These are phyloP conservation scores for Citrullus amarus DNA, from an alignment of 306 rosid genomes.

Conservation along the genomic window DNA sequence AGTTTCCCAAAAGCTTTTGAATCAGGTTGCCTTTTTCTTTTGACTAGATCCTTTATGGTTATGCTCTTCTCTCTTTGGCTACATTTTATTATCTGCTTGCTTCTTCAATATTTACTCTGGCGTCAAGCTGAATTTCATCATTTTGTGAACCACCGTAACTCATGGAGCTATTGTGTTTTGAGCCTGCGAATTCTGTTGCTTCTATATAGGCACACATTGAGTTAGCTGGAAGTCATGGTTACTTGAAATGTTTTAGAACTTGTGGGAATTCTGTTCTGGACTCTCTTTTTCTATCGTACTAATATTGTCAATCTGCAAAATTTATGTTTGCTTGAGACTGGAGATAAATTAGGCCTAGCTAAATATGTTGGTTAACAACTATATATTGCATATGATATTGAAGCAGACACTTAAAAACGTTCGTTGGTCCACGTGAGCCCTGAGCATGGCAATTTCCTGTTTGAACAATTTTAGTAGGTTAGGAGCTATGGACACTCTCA, in stretches of 20 bases:
- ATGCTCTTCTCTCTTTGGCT: not conserved
- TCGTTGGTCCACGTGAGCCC: not conserved
- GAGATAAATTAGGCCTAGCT: not conserved
- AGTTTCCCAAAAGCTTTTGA: slow-evolving; percentile 53
- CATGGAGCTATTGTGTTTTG: not conserved
- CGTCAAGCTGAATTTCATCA: not conserved
- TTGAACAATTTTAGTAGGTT: not conserved
- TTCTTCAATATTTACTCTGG: not conserved
- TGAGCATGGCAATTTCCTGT: not conserved
- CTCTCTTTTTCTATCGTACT: not conserved
- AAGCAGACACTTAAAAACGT: not conserved
- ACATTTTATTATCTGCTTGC: not conserved
- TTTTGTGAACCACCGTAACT: not conserved
- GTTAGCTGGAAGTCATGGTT: not conserved
- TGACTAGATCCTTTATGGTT: not conserved
- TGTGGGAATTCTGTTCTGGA: not conserved
- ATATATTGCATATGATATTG: not conserved
- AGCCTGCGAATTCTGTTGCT: not conserved
- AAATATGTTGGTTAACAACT: not conserved
- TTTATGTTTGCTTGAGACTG: not conserved
- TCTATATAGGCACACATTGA: not conserved
- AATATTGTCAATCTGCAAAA: not conserved
- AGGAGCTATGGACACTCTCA: not conserved
- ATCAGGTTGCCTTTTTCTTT: slow-evolving; percentile 43
- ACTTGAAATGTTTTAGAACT: not conserved